Evolutionary conservation across 805 yeast genomes (phyloP).

Genomic region (Candida morakotiae): DNA sequence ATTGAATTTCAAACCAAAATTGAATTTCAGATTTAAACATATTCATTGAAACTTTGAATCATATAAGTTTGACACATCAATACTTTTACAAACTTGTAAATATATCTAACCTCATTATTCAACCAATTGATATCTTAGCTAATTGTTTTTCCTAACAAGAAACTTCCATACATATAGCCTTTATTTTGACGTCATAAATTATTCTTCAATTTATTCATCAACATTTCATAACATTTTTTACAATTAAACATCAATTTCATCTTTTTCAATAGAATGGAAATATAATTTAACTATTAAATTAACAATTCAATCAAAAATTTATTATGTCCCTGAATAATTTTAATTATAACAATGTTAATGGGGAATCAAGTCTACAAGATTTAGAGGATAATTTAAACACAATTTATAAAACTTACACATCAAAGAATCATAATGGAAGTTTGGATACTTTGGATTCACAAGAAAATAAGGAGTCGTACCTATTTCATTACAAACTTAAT

Average conservation of each 20-base stretch:
- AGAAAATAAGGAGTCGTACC: constrained; percentile 11
- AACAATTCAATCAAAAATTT: background rate
- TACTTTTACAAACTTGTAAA: too few relatives aligned
- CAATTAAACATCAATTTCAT: background rate
- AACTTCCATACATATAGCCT: too few relatives aligned
- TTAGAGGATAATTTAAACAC: constrained; percentile 20
- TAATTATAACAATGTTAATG: constrained; percentile 1
- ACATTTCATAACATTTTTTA: too few relatives aligned
- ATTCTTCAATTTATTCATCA: background rate
- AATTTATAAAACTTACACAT: constrained; percentile 19
- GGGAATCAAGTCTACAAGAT: constrained; percentile 14
- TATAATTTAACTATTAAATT: background rate
- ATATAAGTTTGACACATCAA: too few relatives aligned
- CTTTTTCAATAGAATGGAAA: background rate
- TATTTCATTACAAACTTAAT: constrained; percentile 3
- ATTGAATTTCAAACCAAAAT: too few relatives aligned
- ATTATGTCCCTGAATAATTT: constrained; percentile 4
- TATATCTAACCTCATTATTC: too few relatives aligned
- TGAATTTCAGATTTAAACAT: too few relatives aligned
- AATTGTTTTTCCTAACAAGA: too few relatives aligned
- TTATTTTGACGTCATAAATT: background rate
- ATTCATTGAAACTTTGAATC: background rate
- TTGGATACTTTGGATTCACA: constrained; percentile 27
- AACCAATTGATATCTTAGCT: too few relatives aligned
- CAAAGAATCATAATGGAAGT: constrained; percentile 12